Evolutionary conservation across 345 rosid species (phyloP), one percentile per base, ranked within the genome.

Genomic region (Linum tenue): DNA sequence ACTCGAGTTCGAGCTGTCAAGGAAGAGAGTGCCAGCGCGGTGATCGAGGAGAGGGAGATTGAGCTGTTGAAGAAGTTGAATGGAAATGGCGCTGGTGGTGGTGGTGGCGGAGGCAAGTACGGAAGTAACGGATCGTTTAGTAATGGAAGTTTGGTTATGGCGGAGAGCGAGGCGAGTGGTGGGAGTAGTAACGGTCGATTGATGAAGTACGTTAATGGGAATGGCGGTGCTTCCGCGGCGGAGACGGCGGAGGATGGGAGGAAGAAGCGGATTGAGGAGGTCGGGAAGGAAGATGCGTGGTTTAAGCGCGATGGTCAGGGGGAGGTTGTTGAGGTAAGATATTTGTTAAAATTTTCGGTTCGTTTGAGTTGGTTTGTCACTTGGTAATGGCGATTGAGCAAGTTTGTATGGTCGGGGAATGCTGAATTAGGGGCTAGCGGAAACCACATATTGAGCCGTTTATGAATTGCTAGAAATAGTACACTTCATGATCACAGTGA

Each of bases 201-300:
- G 79, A 78, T 69, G 72, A 84, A 80, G 84, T 85, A 86, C 69
- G 86, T 68, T 58, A 85, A 84, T 56, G 86, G 86, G 11, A 82
- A 77, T 67, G 62, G 69, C 65, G 50, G 75, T 64, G 53, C 51
- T 37, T 44, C 57, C 7, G 72, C 62, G 38, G 69, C 55, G 55
- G 68, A 64, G 51, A 67, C 37, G 55, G 50, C 16, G 41, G 97
- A 92, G 75, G 90, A 78, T 66, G 81, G 70, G 56, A 84, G 97
- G 88, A 80, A 84, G 81, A 90, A 77, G 85, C 84, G 96, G 69
- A 83, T 94, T 10, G 99, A 94, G 74, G 95, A 90, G 69, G 88
- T 94, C 37, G 99, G 99, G 68, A 85, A 86, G 76, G 99, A 94
- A 62, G 96, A 88, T 14, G 96, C 95, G 39, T 94, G 99, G 99